Evolutionary conservation across 169 alveolate species (phyloP).

Genomic region (Plasmodium falciparum): DNA sequence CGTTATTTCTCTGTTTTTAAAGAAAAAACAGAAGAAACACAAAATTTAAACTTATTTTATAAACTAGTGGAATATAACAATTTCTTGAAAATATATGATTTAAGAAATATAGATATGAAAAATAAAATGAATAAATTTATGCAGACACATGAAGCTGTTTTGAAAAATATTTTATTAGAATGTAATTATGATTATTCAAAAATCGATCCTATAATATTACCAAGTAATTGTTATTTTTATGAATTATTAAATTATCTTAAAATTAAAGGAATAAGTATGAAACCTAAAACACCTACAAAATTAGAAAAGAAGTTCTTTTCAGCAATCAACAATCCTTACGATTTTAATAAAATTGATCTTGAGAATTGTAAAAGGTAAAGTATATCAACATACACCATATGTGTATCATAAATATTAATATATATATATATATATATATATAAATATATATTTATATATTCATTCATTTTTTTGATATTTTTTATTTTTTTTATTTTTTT

Average conservation of each 20-base stretch:
- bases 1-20: conserved; percentile 54
- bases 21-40: conserved; percentile 69
- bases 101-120: conserved; percentile 27
- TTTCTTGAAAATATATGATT: conserved; percentile 26
- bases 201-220: conserved; percentile 8
- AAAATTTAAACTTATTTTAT: conserved; percentile 47
- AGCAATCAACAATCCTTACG: conserved; percentile 42
- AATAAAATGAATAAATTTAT: conserved; percentile 13
- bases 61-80: conserved; percentile 23
- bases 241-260: conserved; percentile 18
- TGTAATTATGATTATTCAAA: conserved; percentile 6
- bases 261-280: background rate
- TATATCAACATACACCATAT: background rate
- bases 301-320: conserved; percentile 11
- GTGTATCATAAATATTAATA: background rate
- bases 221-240: conserved; percentile 58
- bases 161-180: conserved; percentile 21
- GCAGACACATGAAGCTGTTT: background rate
- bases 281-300: background rate
- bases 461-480: background rate
- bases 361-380: conserved; percentile 19
- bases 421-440: background rate
- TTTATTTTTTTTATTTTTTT: background rate
- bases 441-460: background rate
- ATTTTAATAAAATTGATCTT: conserved; percentile 1